Conservation (phyloP, 2,329 filamentous ascomycete species). For the Diaporthe velutina region DNA sequence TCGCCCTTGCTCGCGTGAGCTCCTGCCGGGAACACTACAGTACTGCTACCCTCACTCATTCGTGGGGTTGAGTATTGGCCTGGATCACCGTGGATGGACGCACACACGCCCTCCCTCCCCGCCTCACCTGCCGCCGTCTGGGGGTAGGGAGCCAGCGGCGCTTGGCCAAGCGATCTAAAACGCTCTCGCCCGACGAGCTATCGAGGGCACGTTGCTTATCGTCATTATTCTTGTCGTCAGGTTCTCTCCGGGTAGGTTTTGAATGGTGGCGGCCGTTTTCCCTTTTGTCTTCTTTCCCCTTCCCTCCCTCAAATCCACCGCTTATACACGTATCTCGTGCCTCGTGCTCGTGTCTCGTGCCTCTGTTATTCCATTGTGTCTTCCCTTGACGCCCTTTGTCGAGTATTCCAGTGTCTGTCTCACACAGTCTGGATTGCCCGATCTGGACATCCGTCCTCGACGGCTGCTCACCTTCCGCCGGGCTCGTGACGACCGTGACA, state of each 20-base stretch:
- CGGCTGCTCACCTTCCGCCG: neutral
- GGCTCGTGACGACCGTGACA: slow-evolving; percentile 30
- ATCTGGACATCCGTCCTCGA: slow-evolving; percentile 1
- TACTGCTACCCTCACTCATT: neutral
- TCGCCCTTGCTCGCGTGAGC: slow-evolving; percentile 39
- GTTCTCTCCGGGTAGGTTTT: neutral
- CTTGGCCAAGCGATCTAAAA: slow-evolving; percentile 21
- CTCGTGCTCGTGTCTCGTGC: neutral
- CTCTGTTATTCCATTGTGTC: neutral
- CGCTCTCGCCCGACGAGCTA: neutral
- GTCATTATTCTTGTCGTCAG: slow-evolving; percentile 8
- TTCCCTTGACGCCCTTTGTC: neutral
- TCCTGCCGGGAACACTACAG: slow-evolving; percentile 31
- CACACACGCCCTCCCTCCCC: neutral
- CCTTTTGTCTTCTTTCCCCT: neutral
- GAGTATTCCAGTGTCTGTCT: neutral
- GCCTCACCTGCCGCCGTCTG: neutral
- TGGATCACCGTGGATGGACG: neutral
- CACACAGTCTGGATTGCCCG: slow-evolving; percentile 10
- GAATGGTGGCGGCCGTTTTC: neutral
- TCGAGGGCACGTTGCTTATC: slow-evolving; percentile 11
- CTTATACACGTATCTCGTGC: neutral
- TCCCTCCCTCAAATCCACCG: neutral
- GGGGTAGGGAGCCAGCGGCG: neutral
- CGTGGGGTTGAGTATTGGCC: slow-evolving; percentile 2